These are phyloP conservation scores for Candida cerambycidarum DNA, from an alignment of 805 yeast species.

Conservation along the genomic window DNA sequence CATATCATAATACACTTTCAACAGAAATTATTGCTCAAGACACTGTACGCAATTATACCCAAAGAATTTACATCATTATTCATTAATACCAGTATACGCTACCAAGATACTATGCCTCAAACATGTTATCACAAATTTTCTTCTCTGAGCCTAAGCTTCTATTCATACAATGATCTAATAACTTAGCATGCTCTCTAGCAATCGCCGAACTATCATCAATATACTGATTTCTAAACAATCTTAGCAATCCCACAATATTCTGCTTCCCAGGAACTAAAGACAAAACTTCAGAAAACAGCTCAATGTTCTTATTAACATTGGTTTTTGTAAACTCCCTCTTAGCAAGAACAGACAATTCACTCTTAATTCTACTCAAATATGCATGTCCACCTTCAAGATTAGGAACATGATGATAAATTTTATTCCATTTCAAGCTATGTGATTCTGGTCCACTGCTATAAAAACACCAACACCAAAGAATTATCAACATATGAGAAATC, in stretches of 20 bases:
- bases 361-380: constrained; percentile 10
- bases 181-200: constrained; percentile 15
- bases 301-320: constrained; percentile 8
- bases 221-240: constrained; percentile 12
- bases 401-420: constrained; percentile 8
- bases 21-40: no score
- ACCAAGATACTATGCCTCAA: no score
- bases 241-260: constrained; percentile 15
- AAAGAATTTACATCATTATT: no score
- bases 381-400: constrained; percentile 12
- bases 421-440: constrained; percentile 3
- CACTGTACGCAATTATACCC: no score
- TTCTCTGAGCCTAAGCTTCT: constrained; percentile 13
- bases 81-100: no score
- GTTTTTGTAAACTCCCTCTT: constrained; percentile 12
- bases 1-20: no score
- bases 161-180: constrained; percentile 14
- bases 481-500: constrained; percentile 15
- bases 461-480: constrained; percentile 16
- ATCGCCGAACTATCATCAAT: constrained; percentile 13
- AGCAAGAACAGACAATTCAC: constrained; percentile 13
- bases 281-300: constrained; percentile 11
- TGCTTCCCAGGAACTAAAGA: constrained; percentile 9
- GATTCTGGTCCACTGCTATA: constrained; percentile 15
- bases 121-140: constrained; percentile 13